Conservation (phyloP, 176 grass and related monocot genomes). For the Oryza brachyantha region DNA sequence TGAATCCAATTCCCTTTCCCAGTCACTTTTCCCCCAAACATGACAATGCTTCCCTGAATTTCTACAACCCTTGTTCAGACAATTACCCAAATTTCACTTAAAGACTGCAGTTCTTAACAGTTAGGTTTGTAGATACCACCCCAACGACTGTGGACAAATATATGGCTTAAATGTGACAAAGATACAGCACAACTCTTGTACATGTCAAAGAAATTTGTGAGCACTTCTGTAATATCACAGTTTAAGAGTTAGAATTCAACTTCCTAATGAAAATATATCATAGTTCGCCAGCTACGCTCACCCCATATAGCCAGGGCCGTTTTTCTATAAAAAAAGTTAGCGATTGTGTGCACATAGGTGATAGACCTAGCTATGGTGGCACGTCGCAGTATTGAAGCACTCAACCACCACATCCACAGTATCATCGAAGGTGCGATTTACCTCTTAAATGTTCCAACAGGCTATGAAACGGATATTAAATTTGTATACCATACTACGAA, state of each 20-base stretch:
- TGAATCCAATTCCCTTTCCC: not conserved
- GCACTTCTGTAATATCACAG: not conserved
- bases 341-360: not conserved
- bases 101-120: not conserved
- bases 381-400: not conserved
- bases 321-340: not conserved
- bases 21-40: too few relatives aligned
- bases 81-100: not conserved
- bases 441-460: not conserved
- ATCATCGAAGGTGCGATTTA: conserved; percentile 3
- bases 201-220: not conserved
- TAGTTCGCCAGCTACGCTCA: not conserved
- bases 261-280: not conserved
- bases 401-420: not conserved
- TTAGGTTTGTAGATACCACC: not conserved
- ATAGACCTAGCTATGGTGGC: conserved; percentile 3
- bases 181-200: not conserved
- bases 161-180: not conserved
- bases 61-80: not conserved
- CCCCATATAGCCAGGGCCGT: not conserved
- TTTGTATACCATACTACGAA: not conserved
- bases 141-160: not conserved
- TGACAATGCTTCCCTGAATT: not conserved
- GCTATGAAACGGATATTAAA: not conserved
- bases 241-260: not conserved